Conservation (phyloP, 768 basidiomycete species). For the Auricularia heimuer region DNA sequence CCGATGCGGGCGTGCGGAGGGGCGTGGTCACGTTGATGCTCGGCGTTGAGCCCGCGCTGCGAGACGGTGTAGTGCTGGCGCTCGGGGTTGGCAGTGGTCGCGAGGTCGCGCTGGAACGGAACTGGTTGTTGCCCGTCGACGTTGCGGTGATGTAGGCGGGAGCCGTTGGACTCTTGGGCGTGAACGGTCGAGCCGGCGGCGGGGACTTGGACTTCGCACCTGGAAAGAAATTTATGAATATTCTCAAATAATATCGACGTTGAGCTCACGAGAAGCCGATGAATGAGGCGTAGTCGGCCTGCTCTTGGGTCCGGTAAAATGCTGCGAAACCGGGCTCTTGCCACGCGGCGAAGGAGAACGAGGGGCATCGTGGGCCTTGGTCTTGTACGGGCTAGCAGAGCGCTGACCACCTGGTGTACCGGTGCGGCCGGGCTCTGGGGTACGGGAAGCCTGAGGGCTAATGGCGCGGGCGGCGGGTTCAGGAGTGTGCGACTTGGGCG, state of each 20-base stretch:
- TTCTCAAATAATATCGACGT: too few relatives aligned
- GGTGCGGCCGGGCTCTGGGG: not conserved
- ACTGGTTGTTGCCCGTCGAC: not conserved
- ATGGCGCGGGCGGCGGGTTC: not conserved
- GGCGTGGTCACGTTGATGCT: not conserved
- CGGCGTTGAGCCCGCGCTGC: too few relatives aligned
- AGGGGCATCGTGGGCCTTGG: not conserved
- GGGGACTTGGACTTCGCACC: not conserved
- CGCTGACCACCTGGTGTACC: too few relatives aligned
- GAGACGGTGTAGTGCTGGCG: too few relatives aligned
- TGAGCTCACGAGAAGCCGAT: too few relatives aligned
- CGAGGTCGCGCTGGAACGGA: not conserved
- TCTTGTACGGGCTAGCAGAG: too few relatives aligned
- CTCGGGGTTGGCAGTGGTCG: not conserved
- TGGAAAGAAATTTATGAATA: too few relatives aligned
- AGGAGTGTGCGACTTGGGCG: not conserved
- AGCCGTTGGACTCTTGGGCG: not conserved
- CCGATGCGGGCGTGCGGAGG: not conserved
- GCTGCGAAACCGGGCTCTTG: not conserved
- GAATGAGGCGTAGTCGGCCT: not conserved
- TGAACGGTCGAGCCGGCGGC: not conserved
- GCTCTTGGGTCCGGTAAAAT: not conserved
- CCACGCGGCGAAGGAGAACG: not conserved
- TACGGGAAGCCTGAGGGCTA: not conserved
- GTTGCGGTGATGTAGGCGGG: not conserved